Conservation (phyloP, 2,329 filamentous ascomycete species). For the Scedosporium minutisporum region DNA sequence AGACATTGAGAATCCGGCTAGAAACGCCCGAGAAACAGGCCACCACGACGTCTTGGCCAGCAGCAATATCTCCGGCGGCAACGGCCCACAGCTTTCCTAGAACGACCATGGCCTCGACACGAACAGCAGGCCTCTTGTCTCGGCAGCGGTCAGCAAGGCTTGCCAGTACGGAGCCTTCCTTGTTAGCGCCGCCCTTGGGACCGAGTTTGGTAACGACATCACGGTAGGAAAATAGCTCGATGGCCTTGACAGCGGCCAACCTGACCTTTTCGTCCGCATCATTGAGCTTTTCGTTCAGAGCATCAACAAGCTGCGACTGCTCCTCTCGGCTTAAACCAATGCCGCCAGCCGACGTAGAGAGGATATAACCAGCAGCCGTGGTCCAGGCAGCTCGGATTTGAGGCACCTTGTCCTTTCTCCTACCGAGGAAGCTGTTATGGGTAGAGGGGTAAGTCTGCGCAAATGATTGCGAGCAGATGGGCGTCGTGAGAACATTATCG, state of each 20-base stretch:
- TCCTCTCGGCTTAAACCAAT: conserved; percentile 81
- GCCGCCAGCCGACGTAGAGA: conserved; percentile 84
- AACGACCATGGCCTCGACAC: conserved; percentile 77
- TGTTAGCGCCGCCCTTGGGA: conserved; percentile 61
- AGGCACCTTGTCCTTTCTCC: conserved; percentile 77
- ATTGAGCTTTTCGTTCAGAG: conserved; percentile 69
- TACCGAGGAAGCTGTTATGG: conserved; percentile 76
- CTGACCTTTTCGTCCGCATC: conserved; percentile 89
- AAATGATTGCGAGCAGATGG: conserved; percentile 82
- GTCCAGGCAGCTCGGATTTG: conserved; percentile 81
- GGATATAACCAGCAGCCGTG: conserved; percentile 70
- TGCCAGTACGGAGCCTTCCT: conserved; percentile 67
- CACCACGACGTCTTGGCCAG: conserved; percentile 67
- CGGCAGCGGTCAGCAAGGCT: conserved; percentile 81
- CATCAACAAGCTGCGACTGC: conserved; percentile 63
- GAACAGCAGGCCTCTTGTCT: conserved; percentile 72
- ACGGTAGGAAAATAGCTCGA: conserved; percentile 70
- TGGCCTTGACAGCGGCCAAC: conserved; percentile 74
- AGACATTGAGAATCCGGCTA: conserved; percentile 74
- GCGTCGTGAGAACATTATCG: conserved; percentile 62
- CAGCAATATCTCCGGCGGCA: conserved; percentile 74
- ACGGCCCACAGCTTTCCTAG: conserved; percentile 90
- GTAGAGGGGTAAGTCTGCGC: conserved; percentile 68
- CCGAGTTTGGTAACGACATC: conserved; percentile 78
- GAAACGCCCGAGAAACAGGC: conserved; percentile 74